Evolutionary conservation across 2,329 filamentous ascomycete genomes (phyloP), one percentile per base, ranked within the genome.

Genomic region (Monosporascus sp.): DNA sequence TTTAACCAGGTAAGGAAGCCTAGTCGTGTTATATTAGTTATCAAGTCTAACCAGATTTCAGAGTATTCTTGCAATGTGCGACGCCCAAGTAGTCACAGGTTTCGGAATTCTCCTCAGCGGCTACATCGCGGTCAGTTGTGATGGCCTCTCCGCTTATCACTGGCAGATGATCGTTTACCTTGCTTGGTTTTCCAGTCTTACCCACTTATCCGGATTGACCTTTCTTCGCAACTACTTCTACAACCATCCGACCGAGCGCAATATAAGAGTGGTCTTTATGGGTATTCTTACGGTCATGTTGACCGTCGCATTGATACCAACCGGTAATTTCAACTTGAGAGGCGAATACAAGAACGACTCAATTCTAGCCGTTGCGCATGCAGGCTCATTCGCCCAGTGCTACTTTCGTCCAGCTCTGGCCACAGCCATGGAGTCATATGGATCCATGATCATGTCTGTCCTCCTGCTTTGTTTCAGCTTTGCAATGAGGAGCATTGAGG

Each of bases 111-210:
- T 44, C 9, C 2, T 44, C 8, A 44, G 41, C 18, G 41, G 41
- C 3, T 44, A 44, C 15, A 9, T 22, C 7, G 7, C n/a, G 18
- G 7, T 44, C 7, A 9, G 18, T 3, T 24, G 22, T 24, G 7
- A 18, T 7, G 41, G 41, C 22, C 7, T 44, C 7, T 44, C 41
- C 18, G n/a, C 18, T 7, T 44, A 44, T 25, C 41, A 50, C 31
- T 54, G 52, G 52, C 31, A 27, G 11, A 54, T 50, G 39, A 22
- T 54, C 11, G 36, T 39, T 43, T 47, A 54, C 27, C 52, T 54
- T 22, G 52, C 48, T 20, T 54, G 52, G 52, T 54, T 54, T 35
- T 54, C 52, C 9, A 54, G 50, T 41, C 24, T 54, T 7, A 54
- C 52, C 2, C 52, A 54, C 24, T 41, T 50, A 39, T 50, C 48